These are phyloP conservation scores for Paradendryphiella salina DNA, from an alignment of 2,329 filamentous ascomycete species.

Conservation along the genomic window DNA sequence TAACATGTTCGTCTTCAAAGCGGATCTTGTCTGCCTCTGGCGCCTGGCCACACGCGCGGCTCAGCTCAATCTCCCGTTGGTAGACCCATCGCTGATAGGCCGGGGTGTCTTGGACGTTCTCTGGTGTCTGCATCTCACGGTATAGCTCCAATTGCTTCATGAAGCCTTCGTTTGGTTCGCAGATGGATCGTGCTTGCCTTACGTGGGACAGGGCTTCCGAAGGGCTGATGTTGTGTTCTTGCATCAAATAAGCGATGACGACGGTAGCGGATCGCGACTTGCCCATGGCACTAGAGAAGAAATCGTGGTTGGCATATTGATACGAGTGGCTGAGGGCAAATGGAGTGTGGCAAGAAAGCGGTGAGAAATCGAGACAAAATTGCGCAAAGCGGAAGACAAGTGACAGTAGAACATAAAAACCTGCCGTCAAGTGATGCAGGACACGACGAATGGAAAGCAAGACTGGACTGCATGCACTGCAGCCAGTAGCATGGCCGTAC, in stretches of 20 bases:
- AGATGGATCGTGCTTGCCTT: conserved; percentile 71
- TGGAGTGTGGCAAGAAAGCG: conserved; percentile 43
- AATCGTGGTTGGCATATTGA: conserved; percentile 41
- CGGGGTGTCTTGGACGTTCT: conserved; percentile 67
- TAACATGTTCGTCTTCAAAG: conserved; percentile 72
- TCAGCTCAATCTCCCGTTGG: conserved; percentile 65
- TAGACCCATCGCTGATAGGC: conserved; percentile 81
- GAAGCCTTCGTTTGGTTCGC: conserved; percentile 90
- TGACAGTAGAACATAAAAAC: conserved; percentile 18
- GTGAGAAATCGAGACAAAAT: conserved; percentile 28
- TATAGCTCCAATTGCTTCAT: conserved; percentile 86
- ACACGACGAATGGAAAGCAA: conserved; percentile 32
- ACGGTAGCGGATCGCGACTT: conserved; percentile 90
- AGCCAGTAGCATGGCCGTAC: conserved; percentile 8
- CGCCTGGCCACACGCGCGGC: conserved; percentile 73
- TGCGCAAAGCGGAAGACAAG: conserved; percentile 23
- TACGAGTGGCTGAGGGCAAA: conserved; percentile 30
- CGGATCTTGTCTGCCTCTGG: conserved; percentile 75
- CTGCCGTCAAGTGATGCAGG: conserved; percentile 19
- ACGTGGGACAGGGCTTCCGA: conserved; percentile 71
- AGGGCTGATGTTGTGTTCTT: conserved; percentile 55
- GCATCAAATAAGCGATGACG: conserved; percentile 81
- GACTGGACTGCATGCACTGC: conserved; percentile 14
- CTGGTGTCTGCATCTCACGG: conserved; percentile 81
- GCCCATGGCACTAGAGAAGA: conserved; percentile 77